Percentiles rank a stretch among this genome's conserved stretches.
Conservation (phyloP, 2,329 filamentous ascomycete genomes). For the Penicillium hesseltinei region DNA sequence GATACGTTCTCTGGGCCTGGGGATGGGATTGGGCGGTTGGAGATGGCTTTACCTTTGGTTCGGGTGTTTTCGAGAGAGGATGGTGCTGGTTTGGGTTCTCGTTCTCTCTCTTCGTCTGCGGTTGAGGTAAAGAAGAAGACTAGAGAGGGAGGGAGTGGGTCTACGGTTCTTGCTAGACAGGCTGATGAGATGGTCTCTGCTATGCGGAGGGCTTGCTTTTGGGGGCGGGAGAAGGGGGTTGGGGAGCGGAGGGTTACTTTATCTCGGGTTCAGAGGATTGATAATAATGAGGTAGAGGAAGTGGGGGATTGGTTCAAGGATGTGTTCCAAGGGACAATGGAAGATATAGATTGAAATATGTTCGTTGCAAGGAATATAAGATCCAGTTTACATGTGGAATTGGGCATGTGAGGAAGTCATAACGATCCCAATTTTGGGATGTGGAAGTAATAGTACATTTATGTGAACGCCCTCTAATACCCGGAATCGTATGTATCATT, state of each 20-base stretch:
- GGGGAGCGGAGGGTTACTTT: conserved; percentile 38
- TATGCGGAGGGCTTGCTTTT: conserved; percentile 46
- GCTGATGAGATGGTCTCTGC: conserved; percentile 42
- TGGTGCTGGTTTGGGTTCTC: background rate
- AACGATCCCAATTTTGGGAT: too few relatives aligned
- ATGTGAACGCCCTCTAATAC: background rate
- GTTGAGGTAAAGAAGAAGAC: background rate
- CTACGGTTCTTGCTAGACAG: conserved; percentile 38
- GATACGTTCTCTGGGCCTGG: conserved; percentile 13
- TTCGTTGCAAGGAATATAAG: too few relatives aligned
- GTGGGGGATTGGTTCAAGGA: conserved; percentile 13
- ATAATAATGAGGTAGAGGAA: background rate
- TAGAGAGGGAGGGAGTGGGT: background rate
- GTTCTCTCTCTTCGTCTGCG: background rate
- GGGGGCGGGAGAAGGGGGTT: conserved; percentile 41
- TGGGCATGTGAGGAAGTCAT: background rate
- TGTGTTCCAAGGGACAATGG: conserved; percentile 10
- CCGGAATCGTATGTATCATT: background rate
- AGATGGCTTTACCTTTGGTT: conserved; percentile 36
- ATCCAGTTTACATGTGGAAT: background rate
- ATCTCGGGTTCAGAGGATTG: background rate
- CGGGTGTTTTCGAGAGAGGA: conserved; percentile 23
- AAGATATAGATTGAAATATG: background rate
- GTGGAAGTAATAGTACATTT: background rate
- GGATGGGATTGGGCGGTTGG: conserved; percentile 23